Percentiles rank a stretch among this genome's conserved stretches.
Evolutionary conservation across 768 basidiomycete species (phyloP).

Genomic region (Lactarius akahatsu): DNA sequence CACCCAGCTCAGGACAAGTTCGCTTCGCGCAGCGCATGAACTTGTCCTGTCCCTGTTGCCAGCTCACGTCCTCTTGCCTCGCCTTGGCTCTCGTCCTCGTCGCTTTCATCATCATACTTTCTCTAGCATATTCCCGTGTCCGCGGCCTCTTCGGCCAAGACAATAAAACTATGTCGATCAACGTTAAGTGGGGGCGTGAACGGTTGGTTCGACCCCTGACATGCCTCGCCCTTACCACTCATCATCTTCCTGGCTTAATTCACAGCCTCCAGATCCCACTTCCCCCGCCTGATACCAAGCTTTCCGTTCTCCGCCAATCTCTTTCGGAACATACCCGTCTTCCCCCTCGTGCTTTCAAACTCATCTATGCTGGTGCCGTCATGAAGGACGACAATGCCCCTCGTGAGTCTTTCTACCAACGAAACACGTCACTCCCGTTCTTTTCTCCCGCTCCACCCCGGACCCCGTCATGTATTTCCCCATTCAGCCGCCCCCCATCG

Average conservation of each 20-base stretch:
- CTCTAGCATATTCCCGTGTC: conserved; percentile 33
- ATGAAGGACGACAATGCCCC: conserved; percentile 79
- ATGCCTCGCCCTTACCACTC: conserved; percentile 21
- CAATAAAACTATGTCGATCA: conserved; percentile 22
- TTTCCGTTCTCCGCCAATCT: conserved; percentile 55
- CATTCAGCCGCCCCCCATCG: conserved; percentile 8
- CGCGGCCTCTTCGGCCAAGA: conserved; percentile 30
- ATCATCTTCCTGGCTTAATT: conserved; percentile 8
- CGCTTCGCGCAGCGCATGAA: no score
- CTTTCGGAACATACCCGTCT: conserved; percentile 78
- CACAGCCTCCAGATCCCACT: conserved; percentile 51
- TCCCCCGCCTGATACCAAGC: conserved; percentile 56
- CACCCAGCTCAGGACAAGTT: not conserved
- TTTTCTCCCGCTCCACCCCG: conserved; percentile 21
- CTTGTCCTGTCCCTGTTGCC: not conserved
- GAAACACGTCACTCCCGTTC: conserved; percentile 5
- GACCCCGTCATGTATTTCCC: conserved; percentile 24
- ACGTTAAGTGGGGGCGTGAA: conserved; percentile 52
- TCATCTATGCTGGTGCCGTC: conserved; percentile 87
- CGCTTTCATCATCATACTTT: conserved; percentile 35
- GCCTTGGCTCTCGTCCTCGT: conserved; percentile 7
- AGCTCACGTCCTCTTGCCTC: conserved; percentile 12
- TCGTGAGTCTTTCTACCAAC: conserved; percentile 42
- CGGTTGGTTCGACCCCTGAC: conserved; percentile 32
- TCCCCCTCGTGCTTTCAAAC: conserved; percentile 68